Percentiles rank a stretch among this genome's conserved stretches.
phyloP scores from a whole-genome alignment of 805 yeast genomes.

The Pichia nanzhaoensis region DNA sequence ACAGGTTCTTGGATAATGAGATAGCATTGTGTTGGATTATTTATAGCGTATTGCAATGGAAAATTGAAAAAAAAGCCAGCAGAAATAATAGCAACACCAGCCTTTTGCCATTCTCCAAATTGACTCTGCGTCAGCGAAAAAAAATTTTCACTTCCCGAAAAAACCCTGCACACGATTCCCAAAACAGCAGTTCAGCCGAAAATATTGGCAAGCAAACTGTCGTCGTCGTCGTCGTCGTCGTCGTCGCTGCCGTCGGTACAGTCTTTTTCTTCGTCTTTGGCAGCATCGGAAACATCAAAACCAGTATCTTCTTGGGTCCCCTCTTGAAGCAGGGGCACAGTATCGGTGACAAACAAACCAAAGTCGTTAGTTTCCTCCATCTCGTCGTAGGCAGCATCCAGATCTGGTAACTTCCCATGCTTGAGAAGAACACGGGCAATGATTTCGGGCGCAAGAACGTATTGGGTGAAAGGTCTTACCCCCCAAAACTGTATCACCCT shows the following conservation, averaged over 20 bases:
- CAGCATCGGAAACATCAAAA: background rate
- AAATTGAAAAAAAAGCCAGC: too few species aligned
- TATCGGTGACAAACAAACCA: constrained; percentile 31
- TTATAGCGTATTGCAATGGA: too few species aligned
- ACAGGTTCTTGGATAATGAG: constrained; percentile 54
- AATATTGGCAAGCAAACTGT: background rate
- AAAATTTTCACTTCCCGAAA: too few species aligned
- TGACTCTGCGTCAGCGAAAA: too few species aligned
- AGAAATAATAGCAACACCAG: background rate
- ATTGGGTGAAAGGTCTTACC: constrained; percentile 43
- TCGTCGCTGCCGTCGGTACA: too few species aligned
- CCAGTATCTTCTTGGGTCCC: background rate
- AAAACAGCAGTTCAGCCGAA: background rate
- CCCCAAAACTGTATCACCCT: constrained; percentile 58
- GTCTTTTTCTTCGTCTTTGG: background rate
- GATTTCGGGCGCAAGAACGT: constrained; percentile 59
- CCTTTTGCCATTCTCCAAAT: background rate
- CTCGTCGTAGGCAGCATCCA: constrained; percentile 40
- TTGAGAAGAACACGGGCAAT: constrained; percentile 43
- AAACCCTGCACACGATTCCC: too few species aligned
- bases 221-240: background rate
- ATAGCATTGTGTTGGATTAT: constrained; percentile 11
- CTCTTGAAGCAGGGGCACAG: constrained; percentile 6
- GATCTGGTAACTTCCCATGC: constrained; percentile 33
- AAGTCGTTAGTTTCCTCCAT: constrained; percentile 39